These are phyloP conservation scores for Paraleonurus japonicus DNA, from an alignment of 257 asterid species.

Conservation along the genomic window DNA sequence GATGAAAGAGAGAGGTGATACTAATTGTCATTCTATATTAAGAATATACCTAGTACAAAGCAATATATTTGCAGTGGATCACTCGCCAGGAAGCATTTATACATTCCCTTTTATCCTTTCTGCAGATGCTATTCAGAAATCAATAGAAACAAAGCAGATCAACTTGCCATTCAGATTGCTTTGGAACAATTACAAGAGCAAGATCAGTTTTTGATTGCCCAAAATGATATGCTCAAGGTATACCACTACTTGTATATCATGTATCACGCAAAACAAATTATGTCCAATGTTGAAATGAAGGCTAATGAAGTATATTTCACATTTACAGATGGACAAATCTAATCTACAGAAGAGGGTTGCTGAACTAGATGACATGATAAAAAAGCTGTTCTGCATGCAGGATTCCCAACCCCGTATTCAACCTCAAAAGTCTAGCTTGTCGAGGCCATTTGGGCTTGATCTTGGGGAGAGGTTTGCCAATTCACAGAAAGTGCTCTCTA, in stretches of 20 bases:
- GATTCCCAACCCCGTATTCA: constrained; percentile 33
- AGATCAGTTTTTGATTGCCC: constrained; percentile 70
- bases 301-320: constrained; percentile 8
- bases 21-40: constrained; percentile 13
- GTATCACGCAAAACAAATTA: background rate
- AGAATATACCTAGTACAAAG: background rate
- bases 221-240: constrained; percentile 85
- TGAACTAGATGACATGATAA: constrained; percentile 72
- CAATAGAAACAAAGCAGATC: constrained; percentile 53
- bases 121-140: constrained; percentile 59
- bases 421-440: constrained; percentile 33
- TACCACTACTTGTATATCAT: background rate
- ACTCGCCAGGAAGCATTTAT: background rate
- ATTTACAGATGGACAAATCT: constrained; percentile 61
- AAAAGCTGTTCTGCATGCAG: constrained; percentile 45
- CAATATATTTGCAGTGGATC: background rate
- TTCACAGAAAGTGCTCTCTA: constrained; percentile 46
- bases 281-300: background rate
- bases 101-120: background rate
- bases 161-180: constrained; percentile 45
- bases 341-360: constrained; percentile 61
- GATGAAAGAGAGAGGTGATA: constrained; percentile 73
- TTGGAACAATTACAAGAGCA: constrained; percentile 70
- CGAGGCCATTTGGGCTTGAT: constrained; percentile 36
- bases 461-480: constrained; percentile 46